Conservation (phyloP, 495 filamentous ascomycete species). For the Xylaria nigripes region DNA sequence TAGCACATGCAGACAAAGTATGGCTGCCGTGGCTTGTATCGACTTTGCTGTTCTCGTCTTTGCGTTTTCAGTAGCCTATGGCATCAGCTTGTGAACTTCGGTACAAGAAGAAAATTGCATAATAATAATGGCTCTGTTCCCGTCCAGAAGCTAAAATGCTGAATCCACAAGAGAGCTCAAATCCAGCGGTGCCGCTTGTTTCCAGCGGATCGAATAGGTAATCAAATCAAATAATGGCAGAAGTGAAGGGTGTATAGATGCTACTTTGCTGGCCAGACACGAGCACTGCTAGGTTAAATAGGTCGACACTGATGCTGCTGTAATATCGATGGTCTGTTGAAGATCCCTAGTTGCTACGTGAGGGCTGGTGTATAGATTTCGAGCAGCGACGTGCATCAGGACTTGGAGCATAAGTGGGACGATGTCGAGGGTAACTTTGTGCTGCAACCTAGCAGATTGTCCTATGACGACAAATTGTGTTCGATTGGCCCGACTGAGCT, state of each 20-base stretch:
- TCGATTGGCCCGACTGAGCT: conserved; percentile 1
- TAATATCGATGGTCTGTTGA: not conserved
- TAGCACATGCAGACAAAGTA: not conserved
- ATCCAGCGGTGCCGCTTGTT: conserved; percentile 1
- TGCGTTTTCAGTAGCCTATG: not conserved
- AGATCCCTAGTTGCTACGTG: not conserved
- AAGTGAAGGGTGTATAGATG: conserved; percentile 3
- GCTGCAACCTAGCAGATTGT: not conserved
- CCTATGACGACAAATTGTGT: conserved; percentile 6
- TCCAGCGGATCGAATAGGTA: not conserved
- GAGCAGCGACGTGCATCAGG: not conserved
- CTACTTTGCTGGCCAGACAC: conserved; percentile 1
- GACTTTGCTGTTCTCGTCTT: not conserved
- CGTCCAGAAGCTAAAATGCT: no score
- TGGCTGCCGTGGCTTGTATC: not conserved
- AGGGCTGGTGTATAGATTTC: not conserved
- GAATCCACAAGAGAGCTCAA: not conserved
- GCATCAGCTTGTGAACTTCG: not conserved
- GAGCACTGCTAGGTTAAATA: not conserved
- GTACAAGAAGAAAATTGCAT: not conserved
- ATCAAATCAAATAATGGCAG: no score
- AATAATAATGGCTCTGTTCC: no score
- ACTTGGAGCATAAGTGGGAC: conserved; percentile 6
- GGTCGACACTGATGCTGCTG: no score
- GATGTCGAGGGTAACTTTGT: conserved; percentile 2